Evolutionary conservation across 1,139 yeast genomes (phyloP), one percentile per base, ranked within the genome.

Genomic region (Suhomyces anneliseae): DNA sequence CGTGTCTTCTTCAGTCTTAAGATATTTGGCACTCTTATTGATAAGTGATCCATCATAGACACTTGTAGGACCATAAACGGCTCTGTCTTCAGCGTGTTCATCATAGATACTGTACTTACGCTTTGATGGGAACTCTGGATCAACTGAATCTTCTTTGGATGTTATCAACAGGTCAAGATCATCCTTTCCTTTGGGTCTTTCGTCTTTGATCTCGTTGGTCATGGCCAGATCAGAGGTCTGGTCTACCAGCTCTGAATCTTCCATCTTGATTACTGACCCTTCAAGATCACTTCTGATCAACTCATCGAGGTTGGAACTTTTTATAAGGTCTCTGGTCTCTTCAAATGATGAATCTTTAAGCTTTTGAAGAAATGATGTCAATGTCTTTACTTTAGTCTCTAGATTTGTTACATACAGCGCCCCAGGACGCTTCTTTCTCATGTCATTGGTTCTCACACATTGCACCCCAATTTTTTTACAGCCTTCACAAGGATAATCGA

Each of bases 391-490:
- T 45, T 65, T 65, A 40, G 57, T 57, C 54, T 74, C 75, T 40
- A 74, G 57, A 12, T 61, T 61, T 35, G 64, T 66, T 26, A 81
- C 84, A 53, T 81, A 81, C 40, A 71, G 70, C 7, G 74, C 77
- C 0, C 79, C 71, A 6, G 81, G 80, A 44, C 85, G 64, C 50
- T 73, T 76, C 56, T 79, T 80, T 40, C 87, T 63, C 68, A 76
- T 66, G 57, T 82, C 87, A 47, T 69, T 69, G n/a, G 76, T 71
- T 39, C 72, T 72, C 27, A 78, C 66, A 58, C 87, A 82, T 40
- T 74, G 78, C 11, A 73, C 66, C 3, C 70, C 68, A 7, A 74
- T 66, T 48, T 70, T 72, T 24, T 61, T 59, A 59, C 87, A 82
- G 43, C 71, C 71, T 26, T 72, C 64, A 54, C 87, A 82, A 0